Percentiles rank a stretch among this genome's conserved stretches.
These are phyloP conservation scores for Catunica adiposa DNA, from an alignment of 2,329 filamentous ascomycete genomes.

Conservation along the genomic window DNA sequence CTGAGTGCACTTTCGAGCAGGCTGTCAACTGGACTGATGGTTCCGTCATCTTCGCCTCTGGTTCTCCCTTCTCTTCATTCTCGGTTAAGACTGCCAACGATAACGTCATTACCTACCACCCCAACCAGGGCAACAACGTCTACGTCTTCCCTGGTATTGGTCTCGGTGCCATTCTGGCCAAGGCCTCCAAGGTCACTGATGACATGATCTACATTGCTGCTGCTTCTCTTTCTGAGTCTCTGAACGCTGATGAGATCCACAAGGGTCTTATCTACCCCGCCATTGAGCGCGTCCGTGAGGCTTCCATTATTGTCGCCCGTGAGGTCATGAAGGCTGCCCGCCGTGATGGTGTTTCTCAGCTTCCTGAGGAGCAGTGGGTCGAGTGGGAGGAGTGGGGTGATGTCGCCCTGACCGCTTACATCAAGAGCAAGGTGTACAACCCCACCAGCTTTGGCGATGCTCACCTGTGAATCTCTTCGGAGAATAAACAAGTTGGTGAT, in stretches of 20 bases:
- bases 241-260: conserved; percentile 67
- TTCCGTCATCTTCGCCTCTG: conserved; percentile 82
- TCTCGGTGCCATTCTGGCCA: conserved; percentile 79
- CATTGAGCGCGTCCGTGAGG: conserved; percentile 81
- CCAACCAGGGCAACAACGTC: conserved; percentile 71
- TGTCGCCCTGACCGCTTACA: conserved; percentile 41
- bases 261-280: conserved; percentile 79
- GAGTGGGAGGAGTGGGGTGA: conserved; percentile 60
- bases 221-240: conserved; percentile 57
- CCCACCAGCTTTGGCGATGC: conserved; percentile 30
- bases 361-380: conserved; percentile 52
- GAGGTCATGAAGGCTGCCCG: conserved; percentile 90
- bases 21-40: conserved; percentile 84
- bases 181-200: conserved; percentile 73
- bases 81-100: conserved; percentile 45
- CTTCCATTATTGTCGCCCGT: conserved; percentile 69
- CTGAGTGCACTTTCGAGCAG: conserved; percentile 87
- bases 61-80: conserved; percentile 72
- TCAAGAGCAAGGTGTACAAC: conserved; percentile 45
- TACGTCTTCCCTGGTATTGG: conserved; percentile 97
- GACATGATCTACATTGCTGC: conserved; percentile 95
- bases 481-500: not conserved
- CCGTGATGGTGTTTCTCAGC: conserved; percentile 55
- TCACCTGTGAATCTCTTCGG: conserved; percentile 19
- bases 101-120: conserved; percentile 49